Base-by-base conservation (phyloP, 106 monocot species). In the Allium fistulosum region DNA sequence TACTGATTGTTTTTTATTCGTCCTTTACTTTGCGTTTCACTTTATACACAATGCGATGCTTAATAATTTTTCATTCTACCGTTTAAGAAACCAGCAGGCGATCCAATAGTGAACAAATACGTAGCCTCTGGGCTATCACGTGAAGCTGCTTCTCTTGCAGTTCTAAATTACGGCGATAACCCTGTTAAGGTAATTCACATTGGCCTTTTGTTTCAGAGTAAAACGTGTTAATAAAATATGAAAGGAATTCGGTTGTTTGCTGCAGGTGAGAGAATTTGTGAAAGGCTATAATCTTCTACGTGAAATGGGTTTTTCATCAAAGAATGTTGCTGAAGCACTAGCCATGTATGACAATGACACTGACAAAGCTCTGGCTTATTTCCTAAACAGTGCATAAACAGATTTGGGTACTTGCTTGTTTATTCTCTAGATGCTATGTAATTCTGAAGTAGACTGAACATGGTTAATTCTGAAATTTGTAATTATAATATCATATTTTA, bases 281-380 rank as follows among this genome's bases (percentile, higher is more conserved):
- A 97, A 89, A 70, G 86, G 87, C 10, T 97, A 89, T 51, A 87
- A 90, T 61, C 63, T 89, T 84, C 86, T 97, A 49, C 82, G 81
- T 14, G 97, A 97, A 75, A 97, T 97, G 97, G 97, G 97, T 14
- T 97, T 97, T 77, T 62, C 84, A 16, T 90, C 92, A 2, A 87
- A 87, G 62, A 81, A 83, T 66, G 87, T 89, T 1, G 80, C 92
- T 5, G 97, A 97, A 78, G 86, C 77, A 55, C 75, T 97, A 64
- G 87, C 84, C 4, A 87, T 90, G 80, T 89, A 92, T 69, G 97
- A 97, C 73, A 92, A 92, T 46, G 92, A 97, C 76, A 84, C 86
- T 16, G 97, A 92, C 79, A 92, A 87, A 67, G 92, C 92, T 16
- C 63, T 92, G 67, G 78, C 82, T 2, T 72, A 92, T 74, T 86